Evolutionary conservation across 2,329 filamentous ascomycete species (phyloP), one percentile per base, ranked within the genome.

Genomic region (Chalaropsis ovoidea): DNA sequence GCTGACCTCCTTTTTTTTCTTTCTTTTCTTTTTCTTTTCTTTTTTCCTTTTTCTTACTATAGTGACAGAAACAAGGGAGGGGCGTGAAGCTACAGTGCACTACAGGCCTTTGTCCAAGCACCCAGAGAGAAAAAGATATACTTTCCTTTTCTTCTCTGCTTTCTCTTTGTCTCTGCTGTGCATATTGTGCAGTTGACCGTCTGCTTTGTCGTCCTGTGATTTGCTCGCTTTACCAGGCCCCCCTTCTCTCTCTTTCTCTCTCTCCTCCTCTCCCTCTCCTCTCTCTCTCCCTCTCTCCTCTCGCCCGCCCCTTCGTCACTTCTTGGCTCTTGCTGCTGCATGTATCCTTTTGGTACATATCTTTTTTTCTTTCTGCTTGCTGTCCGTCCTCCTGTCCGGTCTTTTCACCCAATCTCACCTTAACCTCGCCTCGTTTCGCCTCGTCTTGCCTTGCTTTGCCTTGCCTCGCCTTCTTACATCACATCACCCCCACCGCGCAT

Each of bases 401-500:
- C 13, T 58, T 39, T 10, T 19, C 43, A 17, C 27, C 27, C n/a
- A 31, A n/a, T 58, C 24, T 39, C 54, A 39, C 24, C 17, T 56
- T 35, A 31, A n/a, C n/a, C n/a, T n/a, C n/a, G n/a, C n/a, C n/a
- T n/a, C n/a, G n/a, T n/a, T 31, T 39, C 31, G 8, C 31, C 8
- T 31, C 13, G 31, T 5, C 24, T 58, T 27, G 24, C 17, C 39
- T 58, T 27, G 54, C 54, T 13, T 58, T 27, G 31, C 22, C 54
- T 17, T 17, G 1, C 31, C 17, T 58, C 27, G 24, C 27, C 15
- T 35, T 35, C 24, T 35, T 10, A 35, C 15, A 27, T 35, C 31
- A 58, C 52, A 31, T n/a, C 54, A 35, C 24, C 24, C 31, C 39
- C 54, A 39, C 54, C 27, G 54, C 54, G 54, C 27, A 58, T 58